Conservation (phyloP, 768 basidiomycete species). For the Cantharellus anzutake region DNA sequence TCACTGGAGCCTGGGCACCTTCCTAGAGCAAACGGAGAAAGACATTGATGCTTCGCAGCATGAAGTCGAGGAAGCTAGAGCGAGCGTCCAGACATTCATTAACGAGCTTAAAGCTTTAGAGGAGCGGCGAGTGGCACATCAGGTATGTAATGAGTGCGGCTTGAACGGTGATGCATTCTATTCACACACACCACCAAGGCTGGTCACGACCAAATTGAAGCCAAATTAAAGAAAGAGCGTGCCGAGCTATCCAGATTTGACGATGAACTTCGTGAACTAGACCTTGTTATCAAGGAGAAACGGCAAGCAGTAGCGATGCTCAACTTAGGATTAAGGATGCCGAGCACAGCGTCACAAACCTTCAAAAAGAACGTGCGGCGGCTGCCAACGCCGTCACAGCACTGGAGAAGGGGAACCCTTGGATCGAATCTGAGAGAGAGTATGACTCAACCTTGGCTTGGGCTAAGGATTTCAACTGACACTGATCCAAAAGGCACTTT, state of each 20-base stretch:
- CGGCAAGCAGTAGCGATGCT: slow-evolving; percentile 48
- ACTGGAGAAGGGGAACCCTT: slow-evolving; percentile 68
- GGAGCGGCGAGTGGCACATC: slow-evolving; percentile 25
- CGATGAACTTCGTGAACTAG: slow-evolving; percentile 68
- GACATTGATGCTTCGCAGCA: slow-evolving; percentile 39
- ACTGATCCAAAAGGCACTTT: slow-evolving; percentile 40
- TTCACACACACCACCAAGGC: slow-evolving; percentile 20
- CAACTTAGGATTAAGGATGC: slow-evolving; percentile 46
- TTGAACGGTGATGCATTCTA: not conserved
- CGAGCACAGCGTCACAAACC: slow-evolving; percentile 45
- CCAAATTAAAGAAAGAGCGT: slow-evolving; percentile 62
- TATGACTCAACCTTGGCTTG: slow-evolving; percentile 24
- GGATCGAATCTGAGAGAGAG: slow-evolving; percentile 82
- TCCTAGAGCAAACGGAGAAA: slow-evolving; percentile 56
- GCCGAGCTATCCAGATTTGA: slow-evolving; percentile 80
- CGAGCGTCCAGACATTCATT: slow-evolving; percentile 33
- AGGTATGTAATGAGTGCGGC: slow-evolving; percentile 19
- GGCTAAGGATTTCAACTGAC: not conserved
- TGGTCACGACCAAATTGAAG: slow-evolving; percentile 43
- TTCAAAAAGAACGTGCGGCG: slow-evolving; percentile 44
- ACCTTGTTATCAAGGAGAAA: slow-evolving; percentile 63
- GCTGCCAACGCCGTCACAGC: slow-evolving; percentile 32
- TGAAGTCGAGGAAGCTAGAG: slow-evolving; percentile 26
- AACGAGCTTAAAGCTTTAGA: slow-evolving; percentile 44
- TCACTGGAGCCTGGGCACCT: not conserved